A percentile compares a stretch with the other conserved stretches of the same genome.
Evolutionary conservation across 108 stramenopile genomes (phyloP).

Genomic region (Nitzschia sp.): DNA sequence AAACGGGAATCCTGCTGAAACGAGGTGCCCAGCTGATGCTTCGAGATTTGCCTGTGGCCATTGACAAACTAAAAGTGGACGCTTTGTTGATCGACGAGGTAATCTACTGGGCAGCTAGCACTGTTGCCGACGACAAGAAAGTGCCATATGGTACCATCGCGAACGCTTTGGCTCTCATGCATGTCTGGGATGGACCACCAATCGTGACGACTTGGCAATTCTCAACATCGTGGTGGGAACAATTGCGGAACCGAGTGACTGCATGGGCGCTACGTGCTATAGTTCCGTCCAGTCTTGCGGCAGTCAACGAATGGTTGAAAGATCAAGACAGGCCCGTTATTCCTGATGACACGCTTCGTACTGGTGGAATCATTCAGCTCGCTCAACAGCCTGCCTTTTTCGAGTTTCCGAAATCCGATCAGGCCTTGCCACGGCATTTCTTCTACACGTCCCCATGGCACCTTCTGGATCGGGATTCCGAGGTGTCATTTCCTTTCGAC

Average conservation of each 20-base stretch:
- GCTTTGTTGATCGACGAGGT: conserved; percentile 7
- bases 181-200: not conserved
- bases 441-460: conserved; percentile 14
- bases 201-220: conserved; percentile 10
- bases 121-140: not conserved
- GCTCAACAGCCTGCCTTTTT: conserved; percentile 12
- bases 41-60: not conserved
- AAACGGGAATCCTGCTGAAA: not conserved
- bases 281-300: not conserved
- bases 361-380: conserved; percentile 13
- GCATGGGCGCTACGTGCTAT: not conserved
- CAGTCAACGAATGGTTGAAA: not conserved
- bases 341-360: not conserved
- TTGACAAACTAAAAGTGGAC: not conserved
- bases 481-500: conserved; percentile 9
- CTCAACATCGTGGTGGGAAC: not conserved
- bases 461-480: not conserved
- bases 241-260: not conserved
- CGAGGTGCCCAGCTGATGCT: not conserved
- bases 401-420: conserved; percentile 3
- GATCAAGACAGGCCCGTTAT: not conserved
- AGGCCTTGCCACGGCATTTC: not conserved
- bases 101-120: not conserved
- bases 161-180: not conserved
- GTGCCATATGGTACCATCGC: not conserved